Conservation (phyloP, 768 basidiomycete genomes). For the Suillus discolor region DNA sequence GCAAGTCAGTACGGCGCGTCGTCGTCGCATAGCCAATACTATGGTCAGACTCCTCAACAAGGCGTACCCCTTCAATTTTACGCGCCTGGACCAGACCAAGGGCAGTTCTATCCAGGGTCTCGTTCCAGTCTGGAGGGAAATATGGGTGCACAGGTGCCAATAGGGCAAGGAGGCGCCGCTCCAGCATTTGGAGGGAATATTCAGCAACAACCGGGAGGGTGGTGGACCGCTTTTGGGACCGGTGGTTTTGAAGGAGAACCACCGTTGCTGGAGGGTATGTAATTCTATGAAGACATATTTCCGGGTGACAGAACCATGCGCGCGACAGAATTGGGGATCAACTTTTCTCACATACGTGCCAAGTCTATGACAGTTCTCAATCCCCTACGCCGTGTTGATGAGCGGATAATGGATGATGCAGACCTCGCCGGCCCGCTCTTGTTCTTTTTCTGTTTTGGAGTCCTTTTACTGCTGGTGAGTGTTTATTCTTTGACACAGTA, state of each 20-base stretch:
- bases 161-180: slow-evolving; percentile 45
- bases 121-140: slow-evolving; percentile 81
- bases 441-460: slow-evolving; percentile 94
- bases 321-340: slow-evolving; percentile 88
- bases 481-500: neutral
- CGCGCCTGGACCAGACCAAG: slow-evolving; percentile 58
- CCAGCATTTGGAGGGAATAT: slow-evolving; percentile 73
- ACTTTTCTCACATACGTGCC: slow-evolving; percentile 92
- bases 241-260: slow-evolving; percentile 96
- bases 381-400: slow-evolving; percentile 80
- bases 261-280: slow-evolving; percentile 88
- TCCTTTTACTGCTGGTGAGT: slow-evolving; percentile 89
- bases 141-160: slow-evolving; percentile 54
- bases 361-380: slow-evolving; percentile 97
- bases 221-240: slow-evolving; percentile 97
- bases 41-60: slow-evolving; percentile 47
- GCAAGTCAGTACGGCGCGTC: slow-evolving; percentile 58
- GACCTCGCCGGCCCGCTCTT: slow-evolving; percentile 96
- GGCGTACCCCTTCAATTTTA: slow-evolving; percentile 78
- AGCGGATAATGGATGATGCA: slow-evolving; percentile 98
- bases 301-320: slow-evolving; percentile 2
- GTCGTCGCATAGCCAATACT: slow-evolving; percentile 58
- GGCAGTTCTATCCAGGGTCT: slow-evolving; percentile 66
- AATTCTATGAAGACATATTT: neutral
- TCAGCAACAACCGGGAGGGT: slow-evolving; percentile 63